Evolutionary conservation across 2,329 filamentous ascomycete genomes (phyloP).

Genomic region (Pseudonectria buxi): DNA sequence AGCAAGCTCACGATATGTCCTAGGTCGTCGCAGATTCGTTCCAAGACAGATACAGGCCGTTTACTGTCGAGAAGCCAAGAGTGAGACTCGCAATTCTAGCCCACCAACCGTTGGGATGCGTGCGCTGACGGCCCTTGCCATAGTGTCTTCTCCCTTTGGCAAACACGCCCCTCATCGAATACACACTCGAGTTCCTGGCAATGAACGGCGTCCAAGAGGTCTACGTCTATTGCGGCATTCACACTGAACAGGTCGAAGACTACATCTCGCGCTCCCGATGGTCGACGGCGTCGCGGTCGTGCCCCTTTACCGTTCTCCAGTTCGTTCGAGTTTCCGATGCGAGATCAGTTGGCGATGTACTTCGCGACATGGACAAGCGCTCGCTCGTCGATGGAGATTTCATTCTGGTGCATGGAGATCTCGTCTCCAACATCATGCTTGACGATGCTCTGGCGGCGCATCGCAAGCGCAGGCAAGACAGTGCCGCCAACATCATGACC

Average conservation of each 20-base stretch:
- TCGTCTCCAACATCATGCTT: conserved; percentile 85
- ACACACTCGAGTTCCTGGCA: conserved; percentile 92
- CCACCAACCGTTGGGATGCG: not conserved
- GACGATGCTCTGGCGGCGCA: conserved; percentile 72
- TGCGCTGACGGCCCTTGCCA: conserved; percentile 12
- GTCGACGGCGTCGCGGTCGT: conserved; percentile 49
- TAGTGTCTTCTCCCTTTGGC: conserved; percentile 89
- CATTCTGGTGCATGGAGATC: conserved; percentile 83
- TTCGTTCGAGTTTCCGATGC: conserved; percentile 81
- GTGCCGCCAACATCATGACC: conserved; percentile 97
- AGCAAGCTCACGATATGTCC: conserved; percentile 13
- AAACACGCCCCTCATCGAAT: conserved; percentile 93
- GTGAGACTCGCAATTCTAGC: conserved; percentile 49
- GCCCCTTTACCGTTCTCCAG: conserved; percentile 70
- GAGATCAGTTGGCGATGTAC: conserved; percentile 83
- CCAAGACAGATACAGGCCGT: conserved; percentile 83
- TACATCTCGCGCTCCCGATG: conserved; percentile 76
- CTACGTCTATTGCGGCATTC: conserved; percentile 83
- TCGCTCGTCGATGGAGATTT: conserved; percentile 86
- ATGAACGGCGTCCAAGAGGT: conserved; percentile 94
- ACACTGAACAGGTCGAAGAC: conserved; percentile 78
- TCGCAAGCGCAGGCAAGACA: conserved; percentile 68
- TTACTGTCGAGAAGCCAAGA: conserved; percentile 81
- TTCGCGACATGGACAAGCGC: conserved; percentile 86
- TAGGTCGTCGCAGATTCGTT: conserved; percentile 91